phyloP scores from a whole-genome alignment of 192 early-diverging fungal genomes.

The Gigaspora rosea region DNA sequence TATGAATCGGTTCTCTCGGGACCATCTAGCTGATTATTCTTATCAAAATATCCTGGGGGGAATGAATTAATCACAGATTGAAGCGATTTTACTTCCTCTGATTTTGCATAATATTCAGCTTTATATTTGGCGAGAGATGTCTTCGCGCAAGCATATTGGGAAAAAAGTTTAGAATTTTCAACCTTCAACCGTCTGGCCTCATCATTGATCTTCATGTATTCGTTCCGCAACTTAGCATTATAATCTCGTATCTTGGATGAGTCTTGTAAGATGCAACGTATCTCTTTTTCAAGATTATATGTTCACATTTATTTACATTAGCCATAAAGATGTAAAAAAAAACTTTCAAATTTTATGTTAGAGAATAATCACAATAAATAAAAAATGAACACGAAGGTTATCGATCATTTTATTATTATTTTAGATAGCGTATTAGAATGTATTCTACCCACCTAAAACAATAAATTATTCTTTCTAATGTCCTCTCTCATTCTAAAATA shows the following conservation, averaged over 20 bases:
- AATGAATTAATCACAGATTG: conserved; percentile 20
- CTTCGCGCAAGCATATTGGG: neutral
- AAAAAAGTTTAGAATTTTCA: neutral
- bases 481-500: neutral
- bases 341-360: conserved; percentile 6
- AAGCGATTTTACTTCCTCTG: neutral
- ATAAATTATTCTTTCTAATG: neutral
- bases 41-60: neutral
- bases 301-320: conserved; percentile 9
- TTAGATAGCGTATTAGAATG: neutral
- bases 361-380: neutral
- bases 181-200: neutral
- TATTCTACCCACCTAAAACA: neutral
- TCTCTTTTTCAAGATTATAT: conserved; percentile 12
- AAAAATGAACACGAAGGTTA: neutral
- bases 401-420: neutral
- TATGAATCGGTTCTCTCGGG: neutral
- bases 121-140: conserved; percentile 6
- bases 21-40: neutral
- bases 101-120: neutral
- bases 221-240: neutral
- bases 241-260: conserved; percentile 1
- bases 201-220: neutral
- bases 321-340: neutral
- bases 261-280: conserved; percentile 9